Percentiles rank a stretch among this genome's conserved stretches.
Evolutionary conservation across 1,139 yeast species (phyloP).

Genomic region (Pichia sp.): DNA sequence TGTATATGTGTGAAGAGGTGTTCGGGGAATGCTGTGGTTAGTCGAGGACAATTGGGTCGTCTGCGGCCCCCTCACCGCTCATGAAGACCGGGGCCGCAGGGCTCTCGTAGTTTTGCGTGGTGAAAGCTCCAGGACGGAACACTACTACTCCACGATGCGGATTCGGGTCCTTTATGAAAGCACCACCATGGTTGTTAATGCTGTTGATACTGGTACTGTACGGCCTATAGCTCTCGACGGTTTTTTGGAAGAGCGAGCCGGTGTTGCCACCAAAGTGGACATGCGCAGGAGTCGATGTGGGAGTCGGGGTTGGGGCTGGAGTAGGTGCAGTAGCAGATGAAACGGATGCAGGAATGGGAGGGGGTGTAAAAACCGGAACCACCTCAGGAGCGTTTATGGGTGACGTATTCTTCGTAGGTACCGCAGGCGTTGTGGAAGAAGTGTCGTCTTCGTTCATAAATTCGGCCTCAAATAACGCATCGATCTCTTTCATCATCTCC

Average conservation of each 20-base stretch:
- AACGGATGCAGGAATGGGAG: no score
- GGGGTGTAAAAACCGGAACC: no score
- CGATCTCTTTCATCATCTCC: slow-evolving; percentile 10
- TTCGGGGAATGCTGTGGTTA: slow-evolving; percentile 3
- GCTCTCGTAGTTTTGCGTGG: background rate
- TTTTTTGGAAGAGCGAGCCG: background rate
- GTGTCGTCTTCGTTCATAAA: background rate
- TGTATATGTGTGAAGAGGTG: background rate
- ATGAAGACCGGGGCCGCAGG: slow-evolving; percentile 26
- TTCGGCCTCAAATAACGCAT: slow-evolving; percentile 14
- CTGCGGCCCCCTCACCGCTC: slow-evolving; percentile 29
- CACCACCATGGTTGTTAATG: background rate
- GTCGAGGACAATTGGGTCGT: slow-evolving; percentile 32
- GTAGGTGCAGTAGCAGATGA: background rate
- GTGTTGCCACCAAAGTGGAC: background rate
- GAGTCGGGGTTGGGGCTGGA: background rate
- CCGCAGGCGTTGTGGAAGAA: background rate
- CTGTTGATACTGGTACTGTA: background rate
- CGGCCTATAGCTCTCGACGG: background rate
- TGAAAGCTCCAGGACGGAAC: slow-evolving; percentile 20
- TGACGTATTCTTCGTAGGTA: background rate
- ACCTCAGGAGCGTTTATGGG: background rate
- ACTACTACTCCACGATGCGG: slow-evolving; percentile 15
- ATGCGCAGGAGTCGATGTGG: no score
- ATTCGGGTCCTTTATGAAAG: background rate